Conservation (phyloP, 257 asterid species). For the Ligustrum vulgare region DNA sequence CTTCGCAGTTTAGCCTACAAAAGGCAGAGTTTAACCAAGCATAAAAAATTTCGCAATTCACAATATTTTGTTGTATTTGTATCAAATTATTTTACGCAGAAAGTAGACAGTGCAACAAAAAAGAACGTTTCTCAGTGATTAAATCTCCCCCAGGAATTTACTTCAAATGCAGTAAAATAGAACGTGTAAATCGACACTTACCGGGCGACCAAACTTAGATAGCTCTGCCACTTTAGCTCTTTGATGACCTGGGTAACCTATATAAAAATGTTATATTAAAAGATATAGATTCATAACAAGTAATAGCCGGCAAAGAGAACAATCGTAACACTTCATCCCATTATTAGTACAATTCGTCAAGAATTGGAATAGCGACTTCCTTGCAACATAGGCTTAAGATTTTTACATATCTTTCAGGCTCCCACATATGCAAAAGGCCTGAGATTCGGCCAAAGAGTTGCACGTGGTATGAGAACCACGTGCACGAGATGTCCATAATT, state of each 20-base stretch:
- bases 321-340: background rate
- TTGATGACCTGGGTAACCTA: constrained; percentile 74
- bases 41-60: background rate
- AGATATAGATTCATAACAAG: background rate
- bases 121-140: background rate
- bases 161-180: background rate
- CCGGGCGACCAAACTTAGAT: constrained; percentile 89
- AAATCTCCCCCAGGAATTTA: background rate
- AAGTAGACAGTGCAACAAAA: background rate
- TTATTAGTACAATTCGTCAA: background rate
- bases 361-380: background rate
- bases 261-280: constrained; percentile 13
- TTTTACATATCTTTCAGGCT: background rate
- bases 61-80: background rate
- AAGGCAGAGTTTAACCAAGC: constrained; percentile 6
- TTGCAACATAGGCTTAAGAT: background rate
- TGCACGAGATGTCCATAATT: background rate
- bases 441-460: background rate
- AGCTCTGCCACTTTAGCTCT: constrained; percentile 65
- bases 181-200: constrained; percentile 33
- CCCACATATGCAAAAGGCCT: background rate
- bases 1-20: constrained; percentile 79
- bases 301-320: background rate
- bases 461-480: background rate
- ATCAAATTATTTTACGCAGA: constrained; percentile 5